Evolutionary conservation across 768 basidiomycete genomes (phyloP).

Genomic region (Hygrophorus pudorinus): DNA sequence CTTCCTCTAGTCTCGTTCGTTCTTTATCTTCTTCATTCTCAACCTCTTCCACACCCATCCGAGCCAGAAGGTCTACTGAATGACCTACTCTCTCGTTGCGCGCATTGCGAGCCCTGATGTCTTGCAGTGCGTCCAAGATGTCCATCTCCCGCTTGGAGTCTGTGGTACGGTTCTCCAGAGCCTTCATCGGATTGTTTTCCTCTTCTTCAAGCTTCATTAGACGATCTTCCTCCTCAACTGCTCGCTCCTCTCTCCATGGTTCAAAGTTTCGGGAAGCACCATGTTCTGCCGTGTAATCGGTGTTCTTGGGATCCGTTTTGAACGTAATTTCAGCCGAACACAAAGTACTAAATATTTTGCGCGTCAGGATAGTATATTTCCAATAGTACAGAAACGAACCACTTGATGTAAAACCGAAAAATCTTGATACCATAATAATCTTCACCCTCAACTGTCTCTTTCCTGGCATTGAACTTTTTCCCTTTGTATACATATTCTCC

Average conservation of each 20-base stretch:
- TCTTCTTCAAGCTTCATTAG: slow-evolving; percentile 83
- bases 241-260: slow-evolving; percentile 84
- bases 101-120: slow-evolving; percentile 79
- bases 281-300: slow-evolving; percentile 88
- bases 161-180: slow-evolving; percentile 82
- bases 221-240: slow-evolving; percentile 73
- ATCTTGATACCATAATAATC: slow-evolving; percentile 99
- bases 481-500: slow-evolving; percentile 99
- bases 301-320: slow-evolving; percentile 99
- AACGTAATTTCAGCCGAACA: slow-evolving; percentile 99
- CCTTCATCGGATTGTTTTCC: slow-evolving; percentile 97
- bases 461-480: slow-evolving; percentile 98
- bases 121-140: slow-evolving; percentile 90
- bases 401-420: slow-evolving; percentile 89
- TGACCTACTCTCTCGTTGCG: slow-evolving; percentile 82
- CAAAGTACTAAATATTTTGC: slow-evolving; percentile 82
- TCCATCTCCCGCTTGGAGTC: slow-evolving; percentile 99
- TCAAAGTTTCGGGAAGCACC: slow-evolving; percentile 98
- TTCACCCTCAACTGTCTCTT: slow-evolving; percentile 95
- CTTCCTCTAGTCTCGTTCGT: slow-evolving; percentile 66
- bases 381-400: slow-evolving; percentile 30
- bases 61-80: slow-evolving; percentile 55
- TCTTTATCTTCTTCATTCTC: slow-evolving; percentile 72
- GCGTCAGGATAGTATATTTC: slow-evolving; percentile 5
- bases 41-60: slow-evolving; percentile 55